Evolutionary conservation across 805 yeast genomes (phyloP).

Genomic region (Grigorovia transvaalensis): DNA sequence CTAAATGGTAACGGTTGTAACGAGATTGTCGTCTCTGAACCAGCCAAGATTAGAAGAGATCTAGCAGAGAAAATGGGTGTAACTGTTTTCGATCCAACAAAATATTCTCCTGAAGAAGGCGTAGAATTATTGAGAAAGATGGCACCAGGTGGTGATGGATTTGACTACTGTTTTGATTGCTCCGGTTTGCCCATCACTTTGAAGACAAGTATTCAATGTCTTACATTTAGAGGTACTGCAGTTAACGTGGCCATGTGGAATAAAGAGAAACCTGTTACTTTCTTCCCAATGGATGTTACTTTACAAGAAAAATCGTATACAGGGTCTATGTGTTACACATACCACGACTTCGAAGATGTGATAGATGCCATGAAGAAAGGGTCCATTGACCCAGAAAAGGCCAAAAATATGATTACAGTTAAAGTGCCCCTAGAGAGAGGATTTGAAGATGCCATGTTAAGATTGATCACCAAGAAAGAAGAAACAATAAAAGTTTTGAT

Average conservation of each 20-base stretch:
- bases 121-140: constrained; percentile 31
- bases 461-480: constrained; percentile 41
- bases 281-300: constrained; percentile 48
- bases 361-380: constrained; percentile 41
- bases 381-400: constrained; percentile 34
- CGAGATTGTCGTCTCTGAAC: constrained; percentile 44
- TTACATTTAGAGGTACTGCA: constrained; percentile 46
- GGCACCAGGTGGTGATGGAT: constrained; percentile 37
- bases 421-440: constrained; percentile 41
- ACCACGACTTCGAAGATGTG: constrained; percentile 49
- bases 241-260: constrained; percentile 63
- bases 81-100: constrained; percentile 38
- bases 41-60: constrained; percentile 41
- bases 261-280: constrained; percentile 33
- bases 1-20: constrained; percentile 42
- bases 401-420: constrained; percentile 42
- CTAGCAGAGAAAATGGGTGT: constrained; percentile 43
- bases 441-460: constrained; percentile 41
- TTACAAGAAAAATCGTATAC: constrained; percentile 43
- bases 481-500: constrained; percentile 47
- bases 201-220: constrained; percentile 39
- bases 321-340: constrained; percentile 56
- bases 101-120: constrained; percentile 30
- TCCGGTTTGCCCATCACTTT: constrained; percentile 43
- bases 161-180: constrained; percentile 42